Percentiles rank a stretch among this genome's conserved stretches.
Evolutionary conservation across 1,139 yeast species (phyloP).

Genomic region (Protomyces inundatus): DNA sequence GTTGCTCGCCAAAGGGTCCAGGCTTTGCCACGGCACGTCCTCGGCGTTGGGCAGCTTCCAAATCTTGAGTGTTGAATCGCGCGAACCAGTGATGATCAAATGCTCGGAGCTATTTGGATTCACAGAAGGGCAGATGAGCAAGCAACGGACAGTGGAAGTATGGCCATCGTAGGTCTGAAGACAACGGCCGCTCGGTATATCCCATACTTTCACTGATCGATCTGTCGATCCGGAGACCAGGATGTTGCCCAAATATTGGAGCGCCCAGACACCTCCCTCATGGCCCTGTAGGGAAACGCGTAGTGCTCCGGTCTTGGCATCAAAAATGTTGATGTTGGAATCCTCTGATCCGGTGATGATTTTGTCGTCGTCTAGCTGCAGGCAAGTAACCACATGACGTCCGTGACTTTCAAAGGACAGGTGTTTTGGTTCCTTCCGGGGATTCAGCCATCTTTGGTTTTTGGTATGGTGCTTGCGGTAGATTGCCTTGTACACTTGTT

Average conservation of each 20-base stretch:
- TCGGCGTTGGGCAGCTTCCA: conserved; percentile 70
- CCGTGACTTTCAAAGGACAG: conserved; percentile 71
- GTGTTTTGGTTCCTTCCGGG: conserved; percentile 61
- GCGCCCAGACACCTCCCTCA: conserved; percentile 98
- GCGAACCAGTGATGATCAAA: conserved; percentile 73
- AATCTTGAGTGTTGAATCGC: conserved; percentile 82
- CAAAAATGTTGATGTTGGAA: conserved; percentile 71
- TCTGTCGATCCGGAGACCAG: conserved; percentile 89
- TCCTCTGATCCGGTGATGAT: conserved; percentile 94
- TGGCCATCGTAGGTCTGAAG: conserved; percentile 91
- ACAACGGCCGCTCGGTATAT: conserved; percentile 64
- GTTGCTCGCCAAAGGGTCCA: conserved; percentile 42
- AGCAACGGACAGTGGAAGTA: conserved; percentile 84
- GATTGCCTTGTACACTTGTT: conserved; percentile 49
- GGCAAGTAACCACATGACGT: conserved; percentile 80
- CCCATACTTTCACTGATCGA: conserved; percentile 88
- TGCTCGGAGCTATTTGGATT: conserved; percentile 52
- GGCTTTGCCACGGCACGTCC: conserved; percentile 35
- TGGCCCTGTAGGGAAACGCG: conserved; percentile 60
- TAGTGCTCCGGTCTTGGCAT: conserved; percentile 64
- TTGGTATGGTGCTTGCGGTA: conserved; percentile 65
- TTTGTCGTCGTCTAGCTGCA: conserved; percentile 86
- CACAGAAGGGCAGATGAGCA: conserved; percentile 69
- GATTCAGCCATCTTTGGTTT: conserved; percentile 75
- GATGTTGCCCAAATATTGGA: conserved; percentile 73